phyloP scores from a whole-genome alignment of 306 rosid species.

The Lupinus albus region DNA sequence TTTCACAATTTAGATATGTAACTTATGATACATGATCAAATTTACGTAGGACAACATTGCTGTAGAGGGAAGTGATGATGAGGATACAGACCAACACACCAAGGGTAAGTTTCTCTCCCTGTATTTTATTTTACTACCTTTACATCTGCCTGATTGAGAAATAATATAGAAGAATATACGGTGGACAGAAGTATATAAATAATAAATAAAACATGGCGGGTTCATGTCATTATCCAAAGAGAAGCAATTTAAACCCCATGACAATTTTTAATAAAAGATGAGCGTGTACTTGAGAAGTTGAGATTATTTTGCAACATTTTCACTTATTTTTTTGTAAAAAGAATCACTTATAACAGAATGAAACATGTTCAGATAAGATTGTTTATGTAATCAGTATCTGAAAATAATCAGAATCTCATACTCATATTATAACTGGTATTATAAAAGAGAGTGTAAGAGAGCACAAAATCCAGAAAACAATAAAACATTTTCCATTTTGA shows the following conservation, averaged over 20 bases:
- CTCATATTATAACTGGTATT: no score
- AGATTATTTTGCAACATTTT: no score
- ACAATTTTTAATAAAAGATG: not conserved
- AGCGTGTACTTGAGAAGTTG: no score
- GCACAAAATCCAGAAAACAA: no score
- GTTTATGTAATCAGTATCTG: no score
- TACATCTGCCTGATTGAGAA: not conserved
- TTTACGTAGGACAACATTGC: conserved; percentile 76
- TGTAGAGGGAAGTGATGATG: conserved; percentile 81
- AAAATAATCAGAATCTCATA: no score
- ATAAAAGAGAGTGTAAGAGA: no score
- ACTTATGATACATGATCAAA: conserved; percentile 1
- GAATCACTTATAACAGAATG: no score
- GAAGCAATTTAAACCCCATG: conserved; percentile 2
- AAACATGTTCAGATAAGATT: no score
- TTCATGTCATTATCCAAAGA: not conserved
- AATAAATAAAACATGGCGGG: conserved; percentile 17
- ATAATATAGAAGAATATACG: not conserved
- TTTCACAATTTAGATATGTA: conserved; percentile 29
- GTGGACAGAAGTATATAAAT: not conserved
- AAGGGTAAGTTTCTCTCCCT: conserved; percentile 50
- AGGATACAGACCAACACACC: conserved; percentile 51
- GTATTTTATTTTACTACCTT: not conserved
- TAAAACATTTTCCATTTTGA: no score
- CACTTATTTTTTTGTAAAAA: no score